These are phyloP conservation scores for Usnea hakonensis DNA, from an alignment of 495 filamentous ascomycete species.

Conservation along the genomic window DNA sequence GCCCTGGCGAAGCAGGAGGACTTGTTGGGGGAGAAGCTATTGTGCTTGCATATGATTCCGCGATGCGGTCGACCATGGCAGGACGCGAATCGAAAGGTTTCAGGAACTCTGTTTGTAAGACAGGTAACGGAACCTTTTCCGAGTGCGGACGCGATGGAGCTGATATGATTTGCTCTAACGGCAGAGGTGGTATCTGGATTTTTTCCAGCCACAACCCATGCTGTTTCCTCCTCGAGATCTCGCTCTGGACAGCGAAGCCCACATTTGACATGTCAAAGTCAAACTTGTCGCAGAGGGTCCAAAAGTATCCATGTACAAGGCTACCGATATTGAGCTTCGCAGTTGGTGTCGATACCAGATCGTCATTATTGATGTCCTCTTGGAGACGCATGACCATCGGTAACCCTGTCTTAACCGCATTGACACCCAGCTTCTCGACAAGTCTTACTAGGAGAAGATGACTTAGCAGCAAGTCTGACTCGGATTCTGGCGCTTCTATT, in stretches of 20 bases:
- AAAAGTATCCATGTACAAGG: slow-evolving; percentile 81
- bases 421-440: slow-evolving; percentile 71
- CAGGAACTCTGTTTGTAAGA: slow-evolving; percentile 49
- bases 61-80: slow-evolving; percentile 63
- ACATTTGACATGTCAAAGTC: slow-evolving; percentile 60
- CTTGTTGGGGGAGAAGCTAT: slow-evolving; percentile 55
- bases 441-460: slow-evolving; percentile 67
- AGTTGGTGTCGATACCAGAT: slow-evolving; percentile 41
- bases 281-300: slow-evolving; percentile 67
- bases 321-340: slow-evolving; percentile 71
- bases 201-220: slow-evolving; percentile 68
- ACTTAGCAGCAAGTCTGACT: slow-evolving; percentile 64
- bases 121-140: slow-evolving; percentile 28
- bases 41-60: slow-evolving; percentile 54
- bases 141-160: slow-evolving; percentile 26
- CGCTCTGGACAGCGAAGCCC: slow-evolving; percentile 61
- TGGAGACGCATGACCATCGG: slow-evolving; percentile 85
- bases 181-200: slow-evolving; percentile 47
- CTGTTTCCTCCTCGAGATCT: slow-evolving; percentile 63
- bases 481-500: slow-evolving; percentile 57
- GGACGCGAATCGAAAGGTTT: slow-evolving; percentile 58
- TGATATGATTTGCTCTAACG: slow-evolving; percentile 40
- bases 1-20: slow-evolving; percentile 63
- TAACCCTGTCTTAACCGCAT: slow-evolving; percentile 66
- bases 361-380: slow-evolving; percentile 64